Percentiles rank a stretch among this genome's conserved stretches.
These are phyloP conservation scores for Pyrenochaeta sp. DNA, from an alignment of 2,329 filamentous ascomycete species.

Conservation along the genomic window DNA sequence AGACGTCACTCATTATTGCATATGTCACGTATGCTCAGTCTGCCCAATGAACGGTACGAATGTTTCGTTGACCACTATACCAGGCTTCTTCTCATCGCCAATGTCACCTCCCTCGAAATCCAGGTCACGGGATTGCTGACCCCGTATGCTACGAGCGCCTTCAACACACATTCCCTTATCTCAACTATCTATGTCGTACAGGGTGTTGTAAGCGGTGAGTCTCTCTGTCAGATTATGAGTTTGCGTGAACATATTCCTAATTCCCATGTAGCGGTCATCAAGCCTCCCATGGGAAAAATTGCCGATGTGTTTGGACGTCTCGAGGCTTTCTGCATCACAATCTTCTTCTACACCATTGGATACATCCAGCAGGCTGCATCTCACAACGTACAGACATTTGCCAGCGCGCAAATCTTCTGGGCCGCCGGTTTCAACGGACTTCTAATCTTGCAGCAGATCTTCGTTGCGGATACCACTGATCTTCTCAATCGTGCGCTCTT, in stretches of 20 bases:
- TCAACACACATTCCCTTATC: conserved; percentile 70
- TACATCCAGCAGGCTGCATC: conserved; percentile 67
- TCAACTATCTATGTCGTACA: conserved; percentile 72
- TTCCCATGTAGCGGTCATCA: conserved; percentile 59
- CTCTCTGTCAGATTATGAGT: too few species aligned
- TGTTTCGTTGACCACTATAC: not conserved
- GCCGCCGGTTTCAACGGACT: conserved; percentile 68
- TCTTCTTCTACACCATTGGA: conserved; percentile 64
- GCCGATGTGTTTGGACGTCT: conserved; percentile 70
- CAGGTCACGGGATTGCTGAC: conserved; percentile 69
- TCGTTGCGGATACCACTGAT: conserved; percentile 68
- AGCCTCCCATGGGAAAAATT: conserved; percentile 68
- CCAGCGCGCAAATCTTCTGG: conserved; percentile 68
- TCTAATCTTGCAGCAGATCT: conserved; percentile 69
- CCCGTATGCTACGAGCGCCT: conserved; percentile 72
- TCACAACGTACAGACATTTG: conserved; percentile 61
- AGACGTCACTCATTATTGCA: conserved; percentile 55
- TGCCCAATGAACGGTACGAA: not conserved
- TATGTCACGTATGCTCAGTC: conserved; percentile 50
- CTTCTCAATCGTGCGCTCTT: conserved; percentile 68
- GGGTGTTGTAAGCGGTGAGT: conserved; percentile 62
- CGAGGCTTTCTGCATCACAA: conserved; percentile 64
- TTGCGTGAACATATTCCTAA: not conserved
- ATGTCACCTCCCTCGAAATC: conserved; percentile 71
- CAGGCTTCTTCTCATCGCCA: conserved; percentile 65